phyloP scores from a whole-genome alignment of 345 rosid genomes.

The Excoecaria cochinchinensis region DNA sequence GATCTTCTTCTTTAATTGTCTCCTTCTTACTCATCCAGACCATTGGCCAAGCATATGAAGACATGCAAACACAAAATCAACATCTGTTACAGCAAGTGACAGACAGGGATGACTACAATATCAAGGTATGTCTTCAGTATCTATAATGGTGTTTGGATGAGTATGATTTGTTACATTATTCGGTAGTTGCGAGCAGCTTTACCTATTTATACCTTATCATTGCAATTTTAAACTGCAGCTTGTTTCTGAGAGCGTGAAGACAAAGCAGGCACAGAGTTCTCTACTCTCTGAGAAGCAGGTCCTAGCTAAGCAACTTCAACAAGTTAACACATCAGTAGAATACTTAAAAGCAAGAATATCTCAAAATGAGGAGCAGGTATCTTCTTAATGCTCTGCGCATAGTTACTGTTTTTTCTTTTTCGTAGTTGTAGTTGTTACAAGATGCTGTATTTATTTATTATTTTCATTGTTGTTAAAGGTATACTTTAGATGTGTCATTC shows the following conservation, averaged over 20 bases:
- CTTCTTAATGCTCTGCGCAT: background rate
- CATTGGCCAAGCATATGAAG: constrained; percentile 94
- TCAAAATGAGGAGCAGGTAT: constrained; percentile 76
- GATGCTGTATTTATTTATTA: background rate
- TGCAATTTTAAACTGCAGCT: constrained; percentile 50
- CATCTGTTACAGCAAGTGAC: constrained; percentile 79
- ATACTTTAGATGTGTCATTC: background rate
- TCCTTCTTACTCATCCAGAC: constrained; percentile 47
- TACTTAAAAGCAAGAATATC: constrained; percentile 58
- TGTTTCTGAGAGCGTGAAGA: constrained; percentile 95
- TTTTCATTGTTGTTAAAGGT: background rate
- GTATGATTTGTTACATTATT: background rate
- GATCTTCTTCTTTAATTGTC: background rate
- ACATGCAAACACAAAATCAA: constrained; percentile 93
- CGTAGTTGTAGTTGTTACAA: background rate
- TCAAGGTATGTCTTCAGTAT: constrained; percentile 57
- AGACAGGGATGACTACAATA: constrained; percentile 86
- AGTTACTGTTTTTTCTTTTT: background rate
- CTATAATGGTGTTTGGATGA: background rate
- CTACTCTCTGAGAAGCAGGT: constrained; percentile 80
- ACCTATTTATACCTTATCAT: background rate
- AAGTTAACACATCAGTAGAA: constrained; percentile 56
- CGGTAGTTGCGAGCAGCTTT: background rate
- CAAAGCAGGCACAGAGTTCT: constrained; percentile 65
- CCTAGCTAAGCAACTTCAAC: constrained; percentile 70